These are phyloP conservation scores for Plantago elongata DNA, from an alignment of 257 asterid species.

Conservation along the genomic window DNA sequence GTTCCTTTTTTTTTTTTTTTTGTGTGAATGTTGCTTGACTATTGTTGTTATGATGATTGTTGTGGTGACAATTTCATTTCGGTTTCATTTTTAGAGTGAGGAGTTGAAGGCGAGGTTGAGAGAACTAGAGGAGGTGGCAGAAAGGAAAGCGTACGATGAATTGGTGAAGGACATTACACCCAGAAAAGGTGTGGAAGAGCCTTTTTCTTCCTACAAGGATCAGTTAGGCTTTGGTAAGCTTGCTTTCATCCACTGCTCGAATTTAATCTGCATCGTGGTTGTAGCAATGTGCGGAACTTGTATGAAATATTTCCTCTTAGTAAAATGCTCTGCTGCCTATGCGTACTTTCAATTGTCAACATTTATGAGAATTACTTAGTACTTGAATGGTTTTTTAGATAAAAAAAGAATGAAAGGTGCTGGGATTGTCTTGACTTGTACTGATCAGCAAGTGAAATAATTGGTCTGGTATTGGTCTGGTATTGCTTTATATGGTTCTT, in stretches of 20 bases:
- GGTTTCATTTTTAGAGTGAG: conserved; percentile 40
- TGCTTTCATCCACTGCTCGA: background rate
- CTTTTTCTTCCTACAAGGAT: conserved; percentile 94
- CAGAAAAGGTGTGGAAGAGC: conserved; percentile 54
- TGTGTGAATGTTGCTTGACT: no score
- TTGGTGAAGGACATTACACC: conserved; percentile 91
- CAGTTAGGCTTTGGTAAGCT: conserved; percentile 82
- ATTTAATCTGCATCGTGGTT: background rate
- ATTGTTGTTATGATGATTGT: background rate
- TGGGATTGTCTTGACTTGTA: no score
- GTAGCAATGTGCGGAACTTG: background rate
- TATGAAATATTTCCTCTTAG: background rate
- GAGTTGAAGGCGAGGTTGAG: conserved; percentile 67
- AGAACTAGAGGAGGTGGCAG: conserved; percentile 68
- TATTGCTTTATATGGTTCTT: no score
- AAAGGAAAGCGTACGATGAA: conserved; percentile 76
- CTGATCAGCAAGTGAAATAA: no score
- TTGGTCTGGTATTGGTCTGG: no score
- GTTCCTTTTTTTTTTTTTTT: no score
- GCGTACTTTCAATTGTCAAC: no score
- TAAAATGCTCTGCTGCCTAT: no score
- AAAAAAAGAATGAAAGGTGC: no score
- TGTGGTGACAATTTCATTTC: background rate
- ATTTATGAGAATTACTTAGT: no score
- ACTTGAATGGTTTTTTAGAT: no score